Conservation (phyloP, 2,329 filamentous ascomycete genomes). For the Hymenoscyphus scutula region DNA sequence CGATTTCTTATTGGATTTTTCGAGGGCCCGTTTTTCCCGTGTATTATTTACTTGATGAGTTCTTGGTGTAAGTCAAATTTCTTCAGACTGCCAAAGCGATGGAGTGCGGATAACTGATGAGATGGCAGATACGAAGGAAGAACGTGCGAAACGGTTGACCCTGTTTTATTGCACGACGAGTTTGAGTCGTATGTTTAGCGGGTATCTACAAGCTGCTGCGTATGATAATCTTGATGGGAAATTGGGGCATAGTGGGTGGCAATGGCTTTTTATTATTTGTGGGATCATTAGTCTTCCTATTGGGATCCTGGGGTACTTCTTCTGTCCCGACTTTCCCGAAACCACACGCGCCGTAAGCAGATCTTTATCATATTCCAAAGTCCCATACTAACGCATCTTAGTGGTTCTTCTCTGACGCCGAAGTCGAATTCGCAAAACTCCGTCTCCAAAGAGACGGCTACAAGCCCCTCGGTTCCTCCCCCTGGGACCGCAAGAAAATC, state of each 20-base stretch:
- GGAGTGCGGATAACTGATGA: background rate
- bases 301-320: conserved; percentile 50
- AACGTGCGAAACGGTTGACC: conserved; percentile 53
- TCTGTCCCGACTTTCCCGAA: conserved; percentile 43
- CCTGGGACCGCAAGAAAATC: conserved; percentile 28
- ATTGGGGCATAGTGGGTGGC: conserved; percentile 41
- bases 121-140: conserved; percentile 36
- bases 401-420: conserved; percentile 37
- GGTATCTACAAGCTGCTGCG: conserved; percentile 43
- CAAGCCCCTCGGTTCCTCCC: conserved; percentile 23
- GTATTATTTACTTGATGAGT: conserved; percentile 43
- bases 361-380: too few species aligned
- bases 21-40: conserved; percentile 28
- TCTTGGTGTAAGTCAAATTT: conserved; percentile 39
- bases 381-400: too few species aligned
- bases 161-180: conserved; percentile 53
- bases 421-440: conserved; percentile 21
- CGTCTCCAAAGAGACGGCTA: conserved; percentile 24
- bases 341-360: conserved; percentile 36
- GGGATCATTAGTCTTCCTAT: conserved; percentile 54
- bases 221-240: conserved; percentile 41
- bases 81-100: background rate
- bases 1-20: conserved; percentile 45
- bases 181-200: conserved; percentile 46
- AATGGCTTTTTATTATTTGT: conserved; percentile 49